Percentiles rank a stretch among this genome's conserved stretches.
phyloP scores from a whole-genome alignment of 345 rosid species.

The Reutealis trisperma region DNA sequence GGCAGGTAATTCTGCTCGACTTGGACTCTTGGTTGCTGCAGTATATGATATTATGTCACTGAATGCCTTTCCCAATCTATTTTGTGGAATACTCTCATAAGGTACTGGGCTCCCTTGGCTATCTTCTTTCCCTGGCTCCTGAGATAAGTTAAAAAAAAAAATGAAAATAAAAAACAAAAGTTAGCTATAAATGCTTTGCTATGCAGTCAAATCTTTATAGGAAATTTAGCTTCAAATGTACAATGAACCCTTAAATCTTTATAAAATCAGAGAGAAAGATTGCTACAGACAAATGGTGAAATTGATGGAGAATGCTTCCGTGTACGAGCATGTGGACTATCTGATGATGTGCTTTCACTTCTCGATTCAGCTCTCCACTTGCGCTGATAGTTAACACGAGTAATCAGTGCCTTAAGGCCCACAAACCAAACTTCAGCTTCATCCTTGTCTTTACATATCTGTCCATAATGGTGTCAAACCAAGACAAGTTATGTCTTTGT shows the following conservation, averaged over 20 bases:
- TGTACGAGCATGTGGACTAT: constrained; percentile 46
- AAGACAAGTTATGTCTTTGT: neutral
- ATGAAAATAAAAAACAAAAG: neutral
- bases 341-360: constrained; percentile 48
- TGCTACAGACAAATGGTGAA: constrained; percentile 53
- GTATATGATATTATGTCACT: constrained; percentile 69
- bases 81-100: constrained; percentile 43
- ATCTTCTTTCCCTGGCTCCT: constrained; percentile 50
- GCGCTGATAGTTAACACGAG: constrained; percentile 37
- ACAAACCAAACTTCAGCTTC: constrained; percentile 97
- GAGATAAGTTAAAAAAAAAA: constrained; percentile 17
- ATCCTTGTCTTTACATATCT: constrained; percentile 97
- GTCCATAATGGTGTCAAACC: constrained; percentile 22
- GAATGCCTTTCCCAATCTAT: constrained; percentile 67
- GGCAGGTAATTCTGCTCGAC: constrained; percentile 46
- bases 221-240: neutral
- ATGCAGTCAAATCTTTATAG: neutral
- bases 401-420: constrained; percentile 71
- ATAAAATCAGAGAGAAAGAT: constrained; percentile 16
- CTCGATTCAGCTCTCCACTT: constrained; percentile 58
- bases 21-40: constrained; percentile 40
- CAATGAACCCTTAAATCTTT: neutral
- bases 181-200: neutral
- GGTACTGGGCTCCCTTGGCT: constrained; percentile 47
- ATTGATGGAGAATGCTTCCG: constrained; percentile 51